These are phyloP conservation scores for Hamamelis virginiana DNA, from an alignment of 164 flowering plant genomes.

Conservation along the genomic window DNA sequence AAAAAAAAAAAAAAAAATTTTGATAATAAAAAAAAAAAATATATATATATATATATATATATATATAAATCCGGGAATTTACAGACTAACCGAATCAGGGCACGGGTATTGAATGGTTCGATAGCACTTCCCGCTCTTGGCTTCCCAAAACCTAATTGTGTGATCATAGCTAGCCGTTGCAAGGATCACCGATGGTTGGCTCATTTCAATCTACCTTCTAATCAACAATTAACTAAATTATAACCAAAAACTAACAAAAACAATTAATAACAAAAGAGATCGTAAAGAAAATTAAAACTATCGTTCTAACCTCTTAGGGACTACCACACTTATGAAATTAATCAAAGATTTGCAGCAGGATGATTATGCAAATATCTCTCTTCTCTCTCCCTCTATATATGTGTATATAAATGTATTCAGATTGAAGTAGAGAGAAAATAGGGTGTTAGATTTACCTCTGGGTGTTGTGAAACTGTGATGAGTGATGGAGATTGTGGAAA, in stretches of 20 bases:
- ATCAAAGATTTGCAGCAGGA: too few relatives aligned
- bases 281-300: neutral
- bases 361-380: too few relatives aligned
- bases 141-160: slow-evolving; percentile 95
- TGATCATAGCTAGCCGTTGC: slow-evolving; percentile 98
- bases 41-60: neutral
- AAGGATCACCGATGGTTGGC: slow-evolving; percentile 82
- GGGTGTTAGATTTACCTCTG: neutral
- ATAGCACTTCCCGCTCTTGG: slow-evolving; percentile 88
- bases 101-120: slow-evolving; percentile 92
- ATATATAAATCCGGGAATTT: neutral
- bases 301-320: too few relatives aligned
- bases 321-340: too few relatives aligned
- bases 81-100: slow-evolving; percentile 76
- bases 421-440: neutral
- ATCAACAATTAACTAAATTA: neutral
- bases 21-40: too few relatives aligned
- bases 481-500: neutral
- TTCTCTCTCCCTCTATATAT: too few relatives aligned
- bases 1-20: too few relatives aligned
- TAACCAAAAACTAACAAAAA: neutral
- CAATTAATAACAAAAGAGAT: neutral
- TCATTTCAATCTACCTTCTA: slow-evolving; percentile 37
- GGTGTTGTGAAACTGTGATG: neutral
- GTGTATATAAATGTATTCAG: neutral